These are phyloP conservation scores for Sequoiadendron giganteum DNA, from an alignment of 75 land plant genomes.

Conservation along the genomic window DNA sequence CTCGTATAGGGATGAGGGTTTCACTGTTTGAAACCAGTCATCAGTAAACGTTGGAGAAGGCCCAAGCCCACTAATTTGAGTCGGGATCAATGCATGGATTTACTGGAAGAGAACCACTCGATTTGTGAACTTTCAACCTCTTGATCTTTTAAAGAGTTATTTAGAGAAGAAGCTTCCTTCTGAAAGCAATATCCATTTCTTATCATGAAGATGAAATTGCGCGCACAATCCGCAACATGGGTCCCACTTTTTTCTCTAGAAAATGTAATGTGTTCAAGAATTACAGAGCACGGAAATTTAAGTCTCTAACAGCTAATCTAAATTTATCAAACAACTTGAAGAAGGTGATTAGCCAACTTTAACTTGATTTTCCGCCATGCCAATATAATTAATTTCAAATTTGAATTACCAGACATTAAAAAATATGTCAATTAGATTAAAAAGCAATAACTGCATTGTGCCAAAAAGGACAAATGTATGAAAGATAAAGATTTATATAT, in stretches of 20 bases:
- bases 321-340: not conserved
- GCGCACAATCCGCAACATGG: not conserved
- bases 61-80: not conserved
- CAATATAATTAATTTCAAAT: not conserved
- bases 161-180: not conserved
- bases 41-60: not conserved
- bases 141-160: not conserved
- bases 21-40: not conserved
- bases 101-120: not conserved
- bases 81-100: not conserved
- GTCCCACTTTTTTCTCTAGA: not conserved
- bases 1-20: no score
- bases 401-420: not conserved
- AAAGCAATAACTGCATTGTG: not conserved
- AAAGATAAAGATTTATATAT: not conserved
- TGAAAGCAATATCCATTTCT: not conserved
- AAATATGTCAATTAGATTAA: not conserved
- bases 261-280: not conserved
- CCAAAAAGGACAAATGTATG: not conserved
- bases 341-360: not conserved
- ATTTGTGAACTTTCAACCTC: not conserved
- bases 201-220: no score
- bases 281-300: not conserved
- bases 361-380: not conserved
- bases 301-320: not conserved